These are phyloP conservation scores for Syzygium syzygioides DNA, from an alignment of 441 rosid species.

Conservation along the genomic window DNA sequence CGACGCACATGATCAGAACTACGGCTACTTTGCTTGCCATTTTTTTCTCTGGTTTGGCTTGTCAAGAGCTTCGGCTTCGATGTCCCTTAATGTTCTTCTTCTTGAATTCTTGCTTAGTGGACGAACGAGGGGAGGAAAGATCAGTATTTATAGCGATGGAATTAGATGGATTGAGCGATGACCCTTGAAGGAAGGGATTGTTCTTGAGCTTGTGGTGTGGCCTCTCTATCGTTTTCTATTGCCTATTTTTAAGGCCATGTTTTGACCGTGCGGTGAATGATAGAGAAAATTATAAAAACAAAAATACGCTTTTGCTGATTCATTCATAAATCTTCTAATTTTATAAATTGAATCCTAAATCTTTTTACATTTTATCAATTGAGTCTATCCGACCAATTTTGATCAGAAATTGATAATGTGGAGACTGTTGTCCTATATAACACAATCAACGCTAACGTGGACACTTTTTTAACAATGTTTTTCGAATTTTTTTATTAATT, in stretches of 20 bases:
- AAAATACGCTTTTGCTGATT: no score
- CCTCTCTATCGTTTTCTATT: background rate
- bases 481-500: no score
- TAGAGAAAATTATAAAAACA: no score
- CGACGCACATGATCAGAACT: constrained; percentile 16
- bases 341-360: no score
- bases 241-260: background rate
- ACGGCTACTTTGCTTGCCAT: constrained; percentile 21
- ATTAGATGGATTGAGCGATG: background rate
- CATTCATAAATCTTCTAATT: no score
- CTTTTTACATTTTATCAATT: no score
- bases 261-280: background rate
- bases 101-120: background rate
- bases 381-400: no score
- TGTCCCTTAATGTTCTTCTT: background rate
- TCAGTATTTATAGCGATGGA: background rate
- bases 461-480: no score
- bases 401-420: no score
- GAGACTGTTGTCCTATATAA: no score
- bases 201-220: background rate
- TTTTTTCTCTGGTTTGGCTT: background rate
- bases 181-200: background rate
- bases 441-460: fast-evolving
- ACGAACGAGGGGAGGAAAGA: background rate
- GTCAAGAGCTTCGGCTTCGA: background rate